Conservation (phyloP, 768 basidiomycete species). For the Tylopilus balloui region DNA sequence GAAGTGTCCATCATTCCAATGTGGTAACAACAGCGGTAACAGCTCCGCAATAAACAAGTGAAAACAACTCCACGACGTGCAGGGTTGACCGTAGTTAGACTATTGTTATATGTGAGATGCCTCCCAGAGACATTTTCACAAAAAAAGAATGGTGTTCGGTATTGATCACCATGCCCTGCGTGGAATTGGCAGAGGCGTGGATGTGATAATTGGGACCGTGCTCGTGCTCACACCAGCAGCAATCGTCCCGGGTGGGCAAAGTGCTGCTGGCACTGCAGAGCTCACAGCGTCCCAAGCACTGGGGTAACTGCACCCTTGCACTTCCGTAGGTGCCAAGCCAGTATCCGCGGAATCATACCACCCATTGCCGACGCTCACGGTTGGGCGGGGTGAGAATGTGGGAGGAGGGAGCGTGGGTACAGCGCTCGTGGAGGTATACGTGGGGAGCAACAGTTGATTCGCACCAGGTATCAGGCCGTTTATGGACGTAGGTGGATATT, state of each 20-base stretch:
- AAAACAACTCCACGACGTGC: background rate
- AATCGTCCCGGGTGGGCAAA: conserved; percentile 32
- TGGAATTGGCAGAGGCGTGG: background rate
- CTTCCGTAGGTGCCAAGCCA: conserved; percentile 48
- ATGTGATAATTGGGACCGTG: background rate
- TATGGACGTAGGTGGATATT: conserved; percentile 54
- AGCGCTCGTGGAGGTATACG: conserved; percentile 59
- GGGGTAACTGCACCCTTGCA: conserved; percentile 64
- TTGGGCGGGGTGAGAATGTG: conserved; percentile 43
- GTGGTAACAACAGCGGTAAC: background rate
- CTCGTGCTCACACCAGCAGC: background rate
- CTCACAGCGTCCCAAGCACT: conserved; percentile 58
- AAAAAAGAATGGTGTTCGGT: background rate
- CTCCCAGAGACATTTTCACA: background rate
- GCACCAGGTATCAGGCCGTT: conserved; percentile 39
- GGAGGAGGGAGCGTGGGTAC: conserved; percentile 54
- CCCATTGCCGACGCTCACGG: conserved; percentile 46
- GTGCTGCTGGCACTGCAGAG: conserved; percentile 43
- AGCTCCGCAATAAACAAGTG: background rate
- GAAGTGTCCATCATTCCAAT: background rate
- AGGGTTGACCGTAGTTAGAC: background rate
- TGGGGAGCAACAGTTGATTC: conserved; percentile 42
- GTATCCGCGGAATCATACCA: conserved; percentile 57
- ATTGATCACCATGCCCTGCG: conserved; percentile 5
- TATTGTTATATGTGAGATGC: background rate